Conservation (phyloP, 768 basidiomycete genomes). For the Piloderma croceum region DNA sequence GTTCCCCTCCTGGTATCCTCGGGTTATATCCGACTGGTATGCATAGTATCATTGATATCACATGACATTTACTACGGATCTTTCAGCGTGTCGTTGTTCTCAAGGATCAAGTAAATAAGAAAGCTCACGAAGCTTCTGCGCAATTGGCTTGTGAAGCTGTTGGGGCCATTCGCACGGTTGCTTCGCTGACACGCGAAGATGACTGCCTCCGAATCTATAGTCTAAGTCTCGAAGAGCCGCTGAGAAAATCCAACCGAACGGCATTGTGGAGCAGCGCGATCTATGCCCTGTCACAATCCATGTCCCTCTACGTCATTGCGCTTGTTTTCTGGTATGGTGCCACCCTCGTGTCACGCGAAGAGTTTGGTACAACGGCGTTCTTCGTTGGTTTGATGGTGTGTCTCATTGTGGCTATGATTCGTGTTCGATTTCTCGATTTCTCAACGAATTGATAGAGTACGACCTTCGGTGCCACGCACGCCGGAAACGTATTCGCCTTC, state of each 20-base stretch:
- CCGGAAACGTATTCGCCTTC: conserved; percentile 41
- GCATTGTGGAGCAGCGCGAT: conserved; percentile 30
- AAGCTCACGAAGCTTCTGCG: conserved; percentile 38
- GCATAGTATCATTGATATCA: background rate
- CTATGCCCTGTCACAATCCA: conserved; percentile 42
- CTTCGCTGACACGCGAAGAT: conserved; percentile 45
- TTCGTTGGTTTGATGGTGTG: conserved; percentile 45
- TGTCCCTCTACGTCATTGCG: conserved; percentile 45
- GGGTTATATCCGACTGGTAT: background rate
- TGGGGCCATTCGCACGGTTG: conserved; percentile 51
- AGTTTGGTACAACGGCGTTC: conserved; percentile 35
- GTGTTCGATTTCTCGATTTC: background rate
- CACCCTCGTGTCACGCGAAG: conserved; percentile 27
- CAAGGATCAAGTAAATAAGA: conserved; percentile 37
- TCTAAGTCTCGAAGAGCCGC: conserved; percentile 37
- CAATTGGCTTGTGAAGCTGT: conserved; percentile 55
- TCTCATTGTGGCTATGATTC: background rate
- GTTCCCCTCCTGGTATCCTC: conserved; percentile 1
- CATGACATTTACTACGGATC: background rate
- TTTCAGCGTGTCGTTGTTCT: conserved; percentile 12
- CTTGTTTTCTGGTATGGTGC: conserved; percentile 40
- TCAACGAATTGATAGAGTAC: conserved; percentile 22
- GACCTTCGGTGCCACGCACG: conserved; percentile 43
- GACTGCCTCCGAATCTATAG: conserved; percentile 36
- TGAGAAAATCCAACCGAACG: conserved; percentile 34